These are phyloP conservation scores for Lagenaria siceraria DNA, from an alignment of 306 rosid genomes.

Conservation along the genomic window DNA sequence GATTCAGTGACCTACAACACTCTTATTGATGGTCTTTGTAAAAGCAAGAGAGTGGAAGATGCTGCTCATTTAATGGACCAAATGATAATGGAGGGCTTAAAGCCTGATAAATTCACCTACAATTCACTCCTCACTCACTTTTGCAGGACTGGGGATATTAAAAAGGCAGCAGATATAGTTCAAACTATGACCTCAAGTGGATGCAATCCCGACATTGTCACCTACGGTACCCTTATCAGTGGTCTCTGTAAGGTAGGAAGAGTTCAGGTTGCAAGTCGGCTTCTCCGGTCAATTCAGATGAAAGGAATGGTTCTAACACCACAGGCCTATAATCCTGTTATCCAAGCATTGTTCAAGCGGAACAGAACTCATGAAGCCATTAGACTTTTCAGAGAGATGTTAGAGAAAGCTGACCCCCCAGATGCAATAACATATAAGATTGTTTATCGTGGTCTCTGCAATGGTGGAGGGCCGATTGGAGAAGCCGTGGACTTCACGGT, in stretches of 20 bases:
- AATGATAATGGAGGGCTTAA: constrained; percentile 91
- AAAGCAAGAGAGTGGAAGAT: constrained; percentile 59
- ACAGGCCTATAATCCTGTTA: constrained; percentile 66
- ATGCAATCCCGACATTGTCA: constrained; percentile 77
- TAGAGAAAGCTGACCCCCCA: constrained; percentile 65
- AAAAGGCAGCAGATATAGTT: constrained; percentile 78
- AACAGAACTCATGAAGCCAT: constrained; percentile 70
- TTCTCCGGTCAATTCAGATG: constrained; percentile 78
- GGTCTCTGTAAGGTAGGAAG: constrained; percentile 90
- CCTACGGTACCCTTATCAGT: constrained; percentile 60
- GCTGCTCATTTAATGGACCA: constrained; percentile 91
- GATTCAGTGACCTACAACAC: constrained; percentile 69
- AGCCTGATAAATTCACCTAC: constrained; percentile 81
- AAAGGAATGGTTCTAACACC: constrained; percentile 74
- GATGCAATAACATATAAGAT: constrained; percentile 61
- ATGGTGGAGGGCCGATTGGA: constrained; percentile 74
- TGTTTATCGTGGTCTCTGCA: constrained; percentile 80
- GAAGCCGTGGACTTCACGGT: constrained; percentile 73
- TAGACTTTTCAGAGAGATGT: constrained; percentile 86
- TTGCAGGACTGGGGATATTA: constrained; percentile 64
- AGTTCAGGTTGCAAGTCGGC: constrained; percentile 61
- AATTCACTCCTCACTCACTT: constrained; percentile 66
- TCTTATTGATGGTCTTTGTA: constrained; percentile 77
- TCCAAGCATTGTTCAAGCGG: constrained; percentile 56
- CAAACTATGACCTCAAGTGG: constrained; percentile 73